Evolutionary conservation across 257 asterid genomes (phyloP), one percentile per base, ranked within the genome.

Genomic region (Solanum pinnatisectum): DNA sequence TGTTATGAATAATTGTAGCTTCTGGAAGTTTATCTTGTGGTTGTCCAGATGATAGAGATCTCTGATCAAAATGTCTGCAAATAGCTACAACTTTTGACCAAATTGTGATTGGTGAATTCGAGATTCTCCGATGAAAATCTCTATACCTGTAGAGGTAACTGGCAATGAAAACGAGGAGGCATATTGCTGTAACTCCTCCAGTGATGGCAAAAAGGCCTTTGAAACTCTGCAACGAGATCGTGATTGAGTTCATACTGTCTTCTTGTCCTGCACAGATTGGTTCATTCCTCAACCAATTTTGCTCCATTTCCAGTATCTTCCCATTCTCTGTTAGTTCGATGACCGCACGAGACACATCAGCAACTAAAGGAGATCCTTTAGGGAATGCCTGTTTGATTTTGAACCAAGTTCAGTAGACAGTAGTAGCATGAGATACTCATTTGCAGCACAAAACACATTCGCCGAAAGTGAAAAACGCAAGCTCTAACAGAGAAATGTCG

Each of bases 1-100:
- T 44, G 11, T 20, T 65, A 20, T 36, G 72, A 33, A 42, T 30
- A 36, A n/a, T 44, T 85, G 40, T 37, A 63, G 67, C 60, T 37
- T 85, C 87, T 36, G 87, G 87, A 68, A 84, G 73, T 63, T 63
- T 37, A 16, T 85, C 87, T 67, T 65, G 37, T 30, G 81, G 87
- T 36, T 13, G 25, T 79, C 15, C 37, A 40, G 67, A 85, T 30
- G 86, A 88, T 35, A 87, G 78, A 56, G 88, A 92, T 63, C 90
- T 86, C 72, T 88, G 88, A 63, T 91, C 91, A 40, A 91, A 91
- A 72, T 91, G 89, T 88, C 87, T 88, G 83, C 90, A 77, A 5
- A 90, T 6, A 16, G 90, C 91, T 1, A 87, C 25, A 3, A 87
- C 2, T 84, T 91, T 91, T 20, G 92, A 88, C 88, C 89, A 81